These are phyloP conservation scores for Cryphonectria carpinicola DNA, from an alignment of 2,329 filamentous ascomycete species.

Conservation along the genomic window DNA sequence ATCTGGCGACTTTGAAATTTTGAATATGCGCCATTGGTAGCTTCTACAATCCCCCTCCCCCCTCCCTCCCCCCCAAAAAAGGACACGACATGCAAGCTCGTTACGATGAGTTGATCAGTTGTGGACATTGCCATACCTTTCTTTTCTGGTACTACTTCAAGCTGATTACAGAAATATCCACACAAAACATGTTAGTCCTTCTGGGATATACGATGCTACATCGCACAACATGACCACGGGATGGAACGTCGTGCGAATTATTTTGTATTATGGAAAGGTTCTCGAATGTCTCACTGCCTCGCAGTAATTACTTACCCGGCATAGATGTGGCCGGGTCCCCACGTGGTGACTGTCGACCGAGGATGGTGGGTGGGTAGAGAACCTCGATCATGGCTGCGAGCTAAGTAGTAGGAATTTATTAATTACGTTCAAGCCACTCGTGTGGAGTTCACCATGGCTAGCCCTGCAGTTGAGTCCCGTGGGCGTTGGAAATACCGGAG, in stretches of 20 bases:
- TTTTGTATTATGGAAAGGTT: not conserved
- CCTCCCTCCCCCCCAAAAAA: not conserved
- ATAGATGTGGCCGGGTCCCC: not conserved
- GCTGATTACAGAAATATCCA: not conserved
- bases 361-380: not conserved
- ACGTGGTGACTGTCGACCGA: not conserved
- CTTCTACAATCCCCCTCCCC: not conserved
- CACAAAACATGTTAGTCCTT: not conserved
- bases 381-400: not conserved
- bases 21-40: not conserved
- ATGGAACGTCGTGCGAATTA: no score
- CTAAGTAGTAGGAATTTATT: not conserved
- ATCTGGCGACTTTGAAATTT: not conserved
- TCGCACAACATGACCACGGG: slow-evolving; percentile 1
- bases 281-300: slow-evolving; percentile 3
- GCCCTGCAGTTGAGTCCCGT: not conserved
- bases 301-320: not conserved
- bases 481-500: not conserved
- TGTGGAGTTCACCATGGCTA: not conserved
- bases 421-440: not conserved
- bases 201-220: not conserved
- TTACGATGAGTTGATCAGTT: not conserved
- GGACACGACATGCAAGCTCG: slow-evolving; percentile 8
- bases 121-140: not conserved
- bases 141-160: not conserved